These are phyloP conservation scores for Cladosporium sp. DNA, from an alignment of 2,329 filamentous ascomycete species.

Conservation along the genomic window DNA sequence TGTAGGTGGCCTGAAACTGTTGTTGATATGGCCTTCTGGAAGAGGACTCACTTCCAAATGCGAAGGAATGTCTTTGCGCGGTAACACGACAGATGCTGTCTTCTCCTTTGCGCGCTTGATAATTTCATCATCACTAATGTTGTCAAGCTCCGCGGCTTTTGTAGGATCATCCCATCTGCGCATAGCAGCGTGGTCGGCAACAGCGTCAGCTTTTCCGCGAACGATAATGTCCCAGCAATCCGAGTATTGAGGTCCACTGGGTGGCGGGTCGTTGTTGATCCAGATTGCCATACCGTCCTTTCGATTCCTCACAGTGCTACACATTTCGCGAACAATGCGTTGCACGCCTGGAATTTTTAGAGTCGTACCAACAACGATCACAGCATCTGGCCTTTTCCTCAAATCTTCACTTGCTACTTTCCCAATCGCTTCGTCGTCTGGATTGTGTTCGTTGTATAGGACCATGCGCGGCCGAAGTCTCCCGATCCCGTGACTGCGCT, in stretches of 20 bases:
- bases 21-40: slow-evolving; percentile 25
- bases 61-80: slow-evolving; percentile 18
- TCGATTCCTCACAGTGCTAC: slow-evolving; percentile 75
- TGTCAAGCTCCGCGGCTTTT: slow-evolving; percentile 36
- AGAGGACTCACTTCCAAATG: slow-evolving; percentile 16
- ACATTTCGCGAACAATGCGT: slow-evolving; percentile 86
- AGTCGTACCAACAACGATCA: slow-evolving; percentile 93
- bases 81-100: slow-evolving; percentile 34
- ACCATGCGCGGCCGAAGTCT: slow-evolving; percentile 88
- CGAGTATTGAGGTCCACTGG: slow-evolving; percentile 68
- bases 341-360: slow-evolving; percentile 92
- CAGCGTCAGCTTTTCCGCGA: slow-evolving; percentile 79
- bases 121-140: slow-evolving; percentile 44
- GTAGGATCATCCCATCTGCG: slow-evolving; percentile 52
- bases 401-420: slow-evolving; percentile 84
- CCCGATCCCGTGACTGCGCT: slow-evolving; percentile 90
- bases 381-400: slow-evolving; percentile 78
- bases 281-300: slow-evolving; percentile 77
- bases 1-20: slow-evolving; percentile 27
- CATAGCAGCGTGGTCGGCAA: slow-evolving; percentile 68
- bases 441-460: slow-evolving; percentile 95
- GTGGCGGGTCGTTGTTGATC: slow-evolving; percentile 87
- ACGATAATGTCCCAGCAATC: slow-evolving; percentile 93
- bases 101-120: slow-evolving; percentile 35
- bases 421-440: slow-evolving; percentile 93